These are phyloP conservation scores for Penicillium sp. DNA, from an alignment of 2,329 filamentous ascomycete species.

Conservation along the genomic window DNA sequence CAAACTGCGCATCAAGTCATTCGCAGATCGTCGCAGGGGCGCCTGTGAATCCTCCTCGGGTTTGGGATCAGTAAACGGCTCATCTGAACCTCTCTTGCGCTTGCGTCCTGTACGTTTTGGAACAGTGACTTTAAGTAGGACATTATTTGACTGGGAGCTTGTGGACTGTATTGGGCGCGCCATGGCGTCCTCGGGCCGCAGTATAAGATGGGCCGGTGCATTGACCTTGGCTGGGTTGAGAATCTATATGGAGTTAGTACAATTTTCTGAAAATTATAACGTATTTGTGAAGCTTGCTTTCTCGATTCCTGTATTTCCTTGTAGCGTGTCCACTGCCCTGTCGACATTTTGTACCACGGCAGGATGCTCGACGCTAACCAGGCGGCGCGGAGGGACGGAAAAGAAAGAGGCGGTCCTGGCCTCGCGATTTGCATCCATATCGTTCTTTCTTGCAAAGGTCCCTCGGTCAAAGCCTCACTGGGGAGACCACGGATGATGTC, in stretches of 20 bases:
- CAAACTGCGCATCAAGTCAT: constrained; percentile 46
- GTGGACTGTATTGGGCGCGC: constrained; percentile 72
- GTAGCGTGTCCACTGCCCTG: constrained; percentile 58
- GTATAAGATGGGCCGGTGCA: constrained; percentile 59
- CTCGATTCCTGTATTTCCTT: constrained; percentile 50
- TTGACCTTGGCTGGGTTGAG: constrained; percentile 44
- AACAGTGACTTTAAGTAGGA: constrained; percentile 79
- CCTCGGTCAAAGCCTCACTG: no score
- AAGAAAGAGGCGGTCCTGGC: constrained; percentile 44
- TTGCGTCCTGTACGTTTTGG: constrained; percentile 82
- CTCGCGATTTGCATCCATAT: constrained; percentile 21
- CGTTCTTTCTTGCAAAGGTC: no score
- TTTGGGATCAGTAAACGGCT: constrained; percentile 53
- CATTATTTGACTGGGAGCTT: constrained; percentile 69
- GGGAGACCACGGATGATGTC: no score
- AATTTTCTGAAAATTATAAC: not conserved
- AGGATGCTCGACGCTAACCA: constrained; percentile 62
- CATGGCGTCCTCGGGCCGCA: constrained; percentile 73
- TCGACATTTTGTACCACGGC: constrained; percentile 60
- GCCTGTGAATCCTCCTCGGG: constrained; percentile 24
- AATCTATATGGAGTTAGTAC: constrained; percentile 33
- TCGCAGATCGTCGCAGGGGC: constrained; percentile 21
- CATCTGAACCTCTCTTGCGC: constrained; percentile 70
- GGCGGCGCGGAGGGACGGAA: constrained; percentile 46
- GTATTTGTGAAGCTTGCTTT: constrained; percentile 39